These are phyloP conservation scores for Syncephalastrum racemosum DNA, from an alignment of 371 early-diverging fungal genomes.

Conservation along the genomic window DNA sequence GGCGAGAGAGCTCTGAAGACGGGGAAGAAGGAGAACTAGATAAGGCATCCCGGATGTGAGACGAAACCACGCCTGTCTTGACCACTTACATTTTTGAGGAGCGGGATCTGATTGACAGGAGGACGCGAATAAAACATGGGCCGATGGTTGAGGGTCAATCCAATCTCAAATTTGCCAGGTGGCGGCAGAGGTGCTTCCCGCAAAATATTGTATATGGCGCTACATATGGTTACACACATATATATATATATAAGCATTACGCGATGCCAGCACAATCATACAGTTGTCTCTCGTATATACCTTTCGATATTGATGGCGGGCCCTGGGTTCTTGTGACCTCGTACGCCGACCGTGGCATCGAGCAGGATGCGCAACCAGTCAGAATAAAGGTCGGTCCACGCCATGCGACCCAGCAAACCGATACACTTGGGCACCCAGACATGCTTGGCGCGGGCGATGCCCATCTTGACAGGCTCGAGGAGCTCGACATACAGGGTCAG, in stretches of 20 bases:
- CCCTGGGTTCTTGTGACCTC: conserved; percentile 42
- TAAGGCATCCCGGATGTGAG: background rate
- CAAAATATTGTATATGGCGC: conserved; percentile 67
- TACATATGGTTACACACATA: conserved; percentile 7
- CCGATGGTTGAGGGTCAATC: conserved; percentile 60
- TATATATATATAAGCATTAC: too few species aligned
- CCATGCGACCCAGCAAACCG: conserved; percentile 71
- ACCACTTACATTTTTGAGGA: conserved; percentile 73
- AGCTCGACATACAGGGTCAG: conserved; percentile 64
- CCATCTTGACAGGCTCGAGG: conserved; percentile 61
- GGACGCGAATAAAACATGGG: conserved; percentile 75
- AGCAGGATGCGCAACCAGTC: conserved; percentile 77
- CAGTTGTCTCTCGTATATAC: conserved; percentile 30
- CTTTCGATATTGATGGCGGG: conserved; percentile 50
- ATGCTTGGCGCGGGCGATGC: conserved; percentile 56
- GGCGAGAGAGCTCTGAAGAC: conserved; percentile 72
- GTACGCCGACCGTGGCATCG: conserved; percentile 59
- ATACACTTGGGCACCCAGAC: conserved; percentile 73
- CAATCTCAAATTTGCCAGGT: conserved; percentile 78
- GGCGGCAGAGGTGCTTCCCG: conserved; percentile 80
- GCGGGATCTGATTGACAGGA: conserved; percentile 74
- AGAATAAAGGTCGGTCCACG: conserved; percentile 72
- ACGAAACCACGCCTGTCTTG: background rate
- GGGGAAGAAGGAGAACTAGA: conserved; percentile 79
- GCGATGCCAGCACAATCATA: too few species aligned